Conservation (phyloP, 352 stramenopile species). For the Phytopythium kandeliae region DNA sequence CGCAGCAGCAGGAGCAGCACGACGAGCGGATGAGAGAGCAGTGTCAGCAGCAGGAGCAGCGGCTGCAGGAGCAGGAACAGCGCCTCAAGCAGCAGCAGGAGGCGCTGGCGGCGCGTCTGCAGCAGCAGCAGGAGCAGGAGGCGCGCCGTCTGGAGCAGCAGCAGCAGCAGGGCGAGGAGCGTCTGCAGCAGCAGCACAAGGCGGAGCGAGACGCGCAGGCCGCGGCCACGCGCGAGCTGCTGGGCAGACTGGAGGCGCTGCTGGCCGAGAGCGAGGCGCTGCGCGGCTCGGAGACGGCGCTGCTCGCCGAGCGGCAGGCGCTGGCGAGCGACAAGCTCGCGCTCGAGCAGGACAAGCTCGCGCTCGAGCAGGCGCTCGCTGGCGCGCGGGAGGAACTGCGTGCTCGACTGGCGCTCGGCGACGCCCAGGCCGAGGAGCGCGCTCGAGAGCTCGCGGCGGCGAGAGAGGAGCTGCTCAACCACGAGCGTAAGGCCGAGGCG, state of each 20-base stretch:
- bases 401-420: constrained; percentile 28
- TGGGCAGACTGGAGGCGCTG: constrained; percentile 61
- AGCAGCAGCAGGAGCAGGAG: constrained; percentile 8
- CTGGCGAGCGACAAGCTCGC: constrained; percentile 29
- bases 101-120: no score
- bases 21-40: constrained; percentile 2
- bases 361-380: constrained; percentile 37
- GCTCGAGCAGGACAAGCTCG: constrained; percentile 24
- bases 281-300: constrained; percentile 31
- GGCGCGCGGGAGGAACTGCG: constrained; percentile 44
- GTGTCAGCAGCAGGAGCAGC: constrained; percentile 2
- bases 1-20: constrained; percentile 21
- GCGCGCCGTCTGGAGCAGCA: background rate
- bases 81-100: constrained; percentile 9
- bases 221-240: constrained; percentile 41
- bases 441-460: constrained; percentile 32
- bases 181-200: constrained; percentile 9
- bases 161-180: constrained; percentile 13
- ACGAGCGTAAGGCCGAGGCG: constrained; percentile 2
- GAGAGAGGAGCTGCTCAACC: constrained; percentile 18
- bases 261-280: constrained; percentile 41
- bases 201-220: constrained; percentile 24
- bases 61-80: constrained; percentile 6
- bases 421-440: constrained; percentile 33
- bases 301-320: constrained; percentile 53